Percentiles rank a stretch among this genome's conserved stretches.
Conservation (phyloP, 1,139 yeast species). For the Taphrina pruni region DNA sequence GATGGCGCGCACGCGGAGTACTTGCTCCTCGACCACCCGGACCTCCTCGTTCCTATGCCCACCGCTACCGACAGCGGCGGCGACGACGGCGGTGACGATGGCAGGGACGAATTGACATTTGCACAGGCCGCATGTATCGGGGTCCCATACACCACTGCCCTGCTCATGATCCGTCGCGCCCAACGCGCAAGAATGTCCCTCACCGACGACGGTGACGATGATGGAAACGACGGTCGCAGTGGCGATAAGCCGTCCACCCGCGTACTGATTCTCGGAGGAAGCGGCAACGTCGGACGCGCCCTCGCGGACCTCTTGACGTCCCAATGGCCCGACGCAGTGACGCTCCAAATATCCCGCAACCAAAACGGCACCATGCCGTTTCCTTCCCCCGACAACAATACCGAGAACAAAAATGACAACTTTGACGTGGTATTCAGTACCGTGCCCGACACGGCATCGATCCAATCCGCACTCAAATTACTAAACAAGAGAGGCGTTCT, state of each 20-base stretch:
- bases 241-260: neutral
- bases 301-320: neutral
- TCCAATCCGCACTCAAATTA: neutral
- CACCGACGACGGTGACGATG: too few species aligned
- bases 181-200: neutral
- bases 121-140: constrained; percentile 13
- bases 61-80: neutral
- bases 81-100: too few species aligned
- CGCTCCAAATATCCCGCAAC: neutral
- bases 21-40: neutral
- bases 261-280: constrained; percentile 22
- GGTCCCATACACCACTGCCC: constrained; percentile 16
- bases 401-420: neutral
- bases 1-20: constrained; percentile 30
- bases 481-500: neutral
- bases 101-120: neutral
- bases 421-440: constrained; percentile 18
- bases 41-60: constrained; percentile 1
- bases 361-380: constrained; percentile 1
- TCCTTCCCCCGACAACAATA: neutral
- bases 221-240: neutral
- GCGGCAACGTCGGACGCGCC: constrained; percentile 17
- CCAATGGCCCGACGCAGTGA: neutral
- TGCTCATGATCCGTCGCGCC: constrained; percentile 19
- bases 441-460: constrained; percentile 9